Evolutionary conservation across 768 basidiomycete genomes (phyloP).

Genomic region (Tylopilus rubrobrunneus): DNA sequence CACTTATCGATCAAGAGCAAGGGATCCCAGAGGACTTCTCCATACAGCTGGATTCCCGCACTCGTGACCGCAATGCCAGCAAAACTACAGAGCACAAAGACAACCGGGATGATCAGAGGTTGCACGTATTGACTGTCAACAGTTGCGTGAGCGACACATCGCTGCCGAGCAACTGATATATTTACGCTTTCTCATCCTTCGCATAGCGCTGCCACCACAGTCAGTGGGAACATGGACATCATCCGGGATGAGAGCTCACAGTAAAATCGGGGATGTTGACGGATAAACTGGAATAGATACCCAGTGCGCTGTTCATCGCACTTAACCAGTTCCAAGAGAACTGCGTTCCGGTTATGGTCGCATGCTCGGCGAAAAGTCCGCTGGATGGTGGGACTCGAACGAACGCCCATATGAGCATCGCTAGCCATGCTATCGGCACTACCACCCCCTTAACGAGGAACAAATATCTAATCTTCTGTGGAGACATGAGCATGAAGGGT

Average conservation of each 20-base stretch:
- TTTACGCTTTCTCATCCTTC: slow-evolving; percentile 42
- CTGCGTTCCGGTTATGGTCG: slow-evolving; percentile 45
- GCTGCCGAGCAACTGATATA: neutral
- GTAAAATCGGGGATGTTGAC: slow-evolving; percentile 90
- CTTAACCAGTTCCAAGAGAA: slow-evolving; percentile 76
- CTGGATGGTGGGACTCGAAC: slow-evolving; percentile 59
- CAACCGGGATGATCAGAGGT: slow-evolving; percentile 67
- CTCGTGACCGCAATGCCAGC: slow-evolving; percentile 79
- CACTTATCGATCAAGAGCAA: slow-evolving; percentile 70
- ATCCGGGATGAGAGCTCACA: slow-evolving; percentile 18
- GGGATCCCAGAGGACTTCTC: slow-evolving; percentile 52
- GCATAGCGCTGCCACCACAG: slow-evolving; percentile 58
- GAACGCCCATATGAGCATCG: slow-evolving; percentile 79
- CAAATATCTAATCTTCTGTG: slow-evolving; percentile 71
- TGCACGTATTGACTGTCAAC: slow-evolving; percentile 65
- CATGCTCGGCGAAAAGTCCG: slow-evolving; percentile 53
- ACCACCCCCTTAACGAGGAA: slow-evolving; percentile 68
- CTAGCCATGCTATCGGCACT: slow-evolving; percentile 62
- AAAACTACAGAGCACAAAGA: slow-evolving; percentile 76
- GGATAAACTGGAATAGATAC: slow-evolving; percentile 66
- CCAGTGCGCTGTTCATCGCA: slow-evolving; percentile 72
- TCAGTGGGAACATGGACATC: neutral
- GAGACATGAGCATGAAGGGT: slow-evolving; percentile 71
- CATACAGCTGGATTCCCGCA: slow-evolving; percentile 62
- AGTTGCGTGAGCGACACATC: slow-evolving; percentile 3